Evolutionary conservation across 1,284 basidiomycete genomes (phyloP).

Genomic region (Pterula multifida): DNA sequence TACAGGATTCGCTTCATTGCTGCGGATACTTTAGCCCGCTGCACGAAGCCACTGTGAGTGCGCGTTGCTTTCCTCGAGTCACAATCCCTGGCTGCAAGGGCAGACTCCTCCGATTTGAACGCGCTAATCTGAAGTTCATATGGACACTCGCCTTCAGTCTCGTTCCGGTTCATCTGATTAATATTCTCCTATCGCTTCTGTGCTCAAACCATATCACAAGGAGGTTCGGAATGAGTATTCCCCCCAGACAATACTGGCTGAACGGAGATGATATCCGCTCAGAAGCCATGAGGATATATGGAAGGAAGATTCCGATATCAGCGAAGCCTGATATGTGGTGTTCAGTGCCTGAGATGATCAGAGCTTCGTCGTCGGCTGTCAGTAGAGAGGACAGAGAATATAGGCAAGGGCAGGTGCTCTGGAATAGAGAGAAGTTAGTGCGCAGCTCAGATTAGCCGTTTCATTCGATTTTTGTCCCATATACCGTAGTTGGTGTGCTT

Average conservation of each 20-base stretch:
- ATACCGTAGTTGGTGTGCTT: no score
- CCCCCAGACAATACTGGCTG: conserved; percentile 54
- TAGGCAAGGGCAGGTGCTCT: background rate
- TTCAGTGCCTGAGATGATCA: background rate
- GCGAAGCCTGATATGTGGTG: background rate
- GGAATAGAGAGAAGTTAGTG: background rate
- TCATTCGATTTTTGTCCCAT: no score
- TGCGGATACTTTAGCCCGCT: conserved; percentile 62
- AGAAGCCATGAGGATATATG: conserved; percentile 23
- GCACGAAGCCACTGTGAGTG: conserved; percentile 50
- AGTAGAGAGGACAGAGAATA: background rate
- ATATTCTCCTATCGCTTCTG: conserved; percentile 51
- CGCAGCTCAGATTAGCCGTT: no score
- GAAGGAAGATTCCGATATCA: conserved; percentile 8
- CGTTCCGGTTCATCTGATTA: conserved; percentile 50
- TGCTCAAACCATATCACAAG: conserved; percentile 66
- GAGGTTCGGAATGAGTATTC: conserved; percentile 62
- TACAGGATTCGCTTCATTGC: conserved; percentile 61
- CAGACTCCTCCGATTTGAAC: conserved; percentile 48
- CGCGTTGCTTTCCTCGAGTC: conserved; percentile 55
- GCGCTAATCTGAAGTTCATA: conserved; percentile 35
- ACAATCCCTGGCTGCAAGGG: conserved; percentile 63
- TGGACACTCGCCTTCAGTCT: conserved; percentile 55
- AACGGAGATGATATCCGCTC: conserved; percentile 28
- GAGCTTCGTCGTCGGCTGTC: background rate